Base-by-base conservation (phyloP, 2,329 filamentous ascomycete genomes). In the Fusarium sp. region DNA sequence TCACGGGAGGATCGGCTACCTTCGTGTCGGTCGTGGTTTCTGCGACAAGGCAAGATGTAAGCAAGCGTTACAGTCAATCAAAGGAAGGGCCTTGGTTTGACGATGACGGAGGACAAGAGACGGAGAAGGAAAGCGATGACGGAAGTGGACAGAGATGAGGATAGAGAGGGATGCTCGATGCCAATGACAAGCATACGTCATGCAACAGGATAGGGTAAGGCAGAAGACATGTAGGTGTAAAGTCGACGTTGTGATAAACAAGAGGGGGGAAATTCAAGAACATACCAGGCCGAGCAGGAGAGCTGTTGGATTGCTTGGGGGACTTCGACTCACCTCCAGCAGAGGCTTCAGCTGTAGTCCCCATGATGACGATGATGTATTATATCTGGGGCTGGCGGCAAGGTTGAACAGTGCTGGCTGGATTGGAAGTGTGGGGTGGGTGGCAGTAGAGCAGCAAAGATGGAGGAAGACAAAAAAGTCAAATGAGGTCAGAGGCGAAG, bases 331-430 rank as follows among this genome's bases (percentile, higher is more conserved):
- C 81, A 81, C 81, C 83, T 79, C 81, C 77, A 70, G 79, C 79
- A 72, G 82, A 81, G 73, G 81, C 77, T 80, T 80, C 80, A 74
- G 79, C 79, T 76, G 83, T 79, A 75, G 85, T 82, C 81, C 83
- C 83, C 79, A 82, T 85, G 85, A 84, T 84, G 84, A 84, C 82
- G 82, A 86, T 83, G 81, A 82, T 84, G 81, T 84, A 84, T 82
- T 82, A 81, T 81, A 81, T 79, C 75, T 78, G 76, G 78, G 69
- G 75, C 73, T 71, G 76, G 71, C 70, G 72, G 73, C 67, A 77
- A 77, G 72, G 72, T 75, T 78, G 72, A 74, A 74, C 67, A 58
- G 56, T 68, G 69, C 72, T 73, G 59, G 63, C 53, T 64, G 66
- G 57, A 63, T 46, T 69, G 66, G 67, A 58, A 77, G 79, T 74